phyloP scores from a whole-genome alignment of 352 stramenopile species.

The Globisporangium canariense region DNA sequence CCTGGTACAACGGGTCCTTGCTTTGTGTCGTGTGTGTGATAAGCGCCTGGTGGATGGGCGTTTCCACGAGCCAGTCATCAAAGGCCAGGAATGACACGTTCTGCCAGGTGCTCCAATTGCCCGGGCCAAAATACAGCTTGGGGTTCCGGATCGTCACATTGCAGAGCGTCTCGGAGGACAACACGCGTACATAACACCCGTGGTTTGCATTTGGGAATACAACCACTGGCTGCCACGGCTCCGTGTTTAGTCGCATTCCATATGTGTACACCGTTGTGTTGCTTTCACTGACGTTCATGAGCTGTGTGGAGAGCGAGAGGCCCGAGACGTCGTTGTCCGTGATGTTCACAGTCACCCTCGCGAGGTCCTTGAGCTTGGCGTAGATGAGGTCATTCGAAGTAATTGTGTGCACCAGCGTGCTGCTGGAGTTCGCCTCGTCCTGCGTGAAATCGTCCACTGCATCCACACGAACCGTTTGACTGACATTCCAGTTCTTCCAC shows the following conservation, averaged over 20 bases:
- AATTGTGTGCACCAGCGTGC: conserved; percentile 48
- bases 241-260: conserved; percentile 46
- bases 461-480: conserved; percentile 44
- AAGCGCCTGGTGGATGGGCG: conserved; percentile 34
- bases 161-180: conserved; percentile 35
- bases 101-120: conserved; percentile 68
- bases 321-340: conserved; percentile 64
- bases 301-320: conserved; percentile 40
- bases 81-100: conserved; percentile 52
- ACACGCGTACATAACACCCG: conserved; percentile 44
- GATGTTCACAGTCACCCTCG: conserved; percentile 47
- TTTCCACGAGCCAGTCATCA: conserved; percentile 61
- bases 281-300: conserved; percentile 38
- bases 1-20: conserved; percentile 41
- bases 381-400: conserved; percentile 72
- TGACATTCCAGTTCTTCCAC: conserved; percentile 67
- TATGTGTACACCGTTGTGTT: conserved; percentile 43
- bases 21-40: conserved; percentile 55
- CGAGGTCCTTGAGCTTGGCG: conserved; percentile 33
- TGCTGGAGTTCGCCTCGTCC: conserved; percentile 43
- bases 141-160: conserved; percentile 51
- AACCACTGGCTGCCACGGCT: conserved; percentile 58
- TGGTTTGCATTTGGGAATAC: conserved; percentile 44
- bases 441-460: conserved; percentile 64
- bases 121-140: conserved; percentile 47